A percentile compares a stretch with the other conserved stretches of the same genome.
Conservation (phyloP, 2,329 filamentous ascomycete species). For the Colletotrichum zoysiae region DNA sequence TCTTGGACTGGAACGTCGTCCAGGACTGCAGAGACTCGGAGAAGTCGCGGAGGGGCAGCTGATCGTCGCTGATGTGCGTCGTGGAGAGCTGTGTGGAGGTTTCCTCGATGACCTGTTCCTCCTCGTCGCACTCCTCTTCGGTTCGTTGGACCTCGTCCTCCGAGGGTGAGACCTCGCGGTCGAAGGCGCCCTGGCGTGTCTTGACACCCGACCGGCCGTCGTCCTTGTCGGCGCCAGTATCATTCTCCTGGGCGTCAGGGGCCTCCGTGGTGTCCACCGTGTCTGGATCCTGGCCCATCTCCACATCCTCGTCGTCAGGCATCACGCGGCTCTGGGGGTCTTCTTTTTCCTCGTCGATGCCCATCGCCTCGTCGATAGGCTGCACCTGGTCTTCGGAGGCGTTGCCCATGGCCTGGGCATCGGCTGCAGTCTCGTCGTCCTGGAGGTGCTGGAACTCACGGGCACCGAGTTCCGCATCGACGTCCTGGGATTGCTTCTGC, state of each 20-base stretch:
- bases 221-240: conserved; percentile 57
- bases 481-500: conserved; percentile 62
- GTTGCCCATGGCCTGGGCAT: conserved; percentile 91
- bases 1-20: conserved; percentile 85
- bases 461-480: conserved; percentile 78
- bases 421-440: conserved; percentile 83
- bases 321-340: conserved; percentile 61
- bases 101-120: conserved; percentile 63
- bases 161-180: conserved; percentile 61
- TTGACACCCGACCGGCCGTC: conserved; percentile 71
- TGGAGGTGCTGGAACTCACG: conserved; percentile 95
- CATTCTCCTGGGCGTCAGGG: conserved; percentile 44
- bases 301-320: conserved; percentile 62
- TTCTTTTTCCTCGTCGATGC: conserved; percentile 80
- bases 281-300: conserved; percentile 62
- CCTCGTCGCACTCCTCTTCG: conserved; percentile 60
- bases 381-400: conserved; percentile 89
- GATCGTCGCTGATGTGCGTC: conserved; percentile 74
- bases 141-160: conserved; percentile 52
- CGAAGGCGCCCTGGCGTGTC: conserved; percentile 69
- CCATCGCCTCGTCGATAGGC: conserved; percentile 89
- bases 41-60: conserved; percentile 60
- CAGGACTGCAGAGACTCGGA: conserved; percentile 78
- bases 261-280: conserved; percentile 57
- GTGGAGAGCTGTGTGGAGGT: conserved; percentile 74